A percentile compares a stretch with the other conserved stretches of the same genome.
These are phyloP conservation scores for Mytilinidion resinicola DNA, from an alignment of 495 filamentous ascomycete species.

Conservation along the genomic window DNA sequence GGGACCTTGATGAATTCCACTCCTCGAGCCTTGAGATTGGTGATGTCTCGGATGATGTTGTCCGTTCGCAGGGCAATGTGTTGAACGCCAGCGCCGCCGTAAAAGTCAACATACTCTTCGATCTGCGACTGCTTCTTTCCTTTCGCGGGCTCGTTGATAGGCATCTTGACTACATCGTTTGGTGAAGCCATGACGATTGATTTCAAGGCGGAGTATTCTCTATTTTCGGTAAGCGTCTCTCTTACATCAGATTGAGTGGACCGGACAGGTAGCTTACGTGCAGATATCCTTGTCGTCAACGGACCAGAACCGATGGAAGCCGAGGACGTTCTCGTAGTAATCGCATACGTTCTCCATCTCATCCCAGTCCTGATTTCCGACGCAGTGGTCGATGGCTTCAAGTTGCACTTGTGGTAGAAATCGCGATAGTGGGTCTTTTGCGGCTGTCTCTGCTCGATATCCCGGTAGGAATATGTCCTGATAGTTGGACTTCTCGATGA, in stretches of 20 bases:
- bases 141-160: slow-evolving; percentile 88
- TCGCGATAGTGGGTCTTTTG: slow-evolving; percentile 43
- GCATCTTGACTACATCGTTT: slow-evolving; percentile 86
- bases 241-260: neutral
- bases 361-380: slow-evolving; percentile 89
- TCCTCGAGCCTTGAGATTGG: slow-evolving; percentile 66
- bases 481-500: slow-evolving; percentile 64
- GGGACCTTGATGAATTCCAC: slow-evolving; percentile 88
- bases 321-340: slow-evolving; percentile 81
- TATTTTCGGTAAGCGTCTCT: neutral
- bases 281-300: slow-evolving; percentile 83
- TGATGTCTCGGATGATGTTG: slow-evolving; percentile 70
- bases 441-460: slow-evolving; percentile 46
- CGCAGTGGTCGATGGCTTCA: slow-evolving; percentile 80
- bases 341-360: slow-evolving; percentile 78
- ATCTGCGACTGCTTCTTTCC: slow-evolving; percentile 86
- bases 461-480: slow-evolving; percentile 73
- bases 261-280: slow-evolving; percentile 39
- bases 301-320: slow-evolving; percentile 91
- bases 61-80: slow-evolving; percentile 78
- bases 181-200: slow-evolving; percentile 81
- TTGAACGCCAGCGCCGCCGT: slow-evolving; percentile 79
- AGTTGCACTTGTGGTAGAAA: slow-evolving; percentile 57
- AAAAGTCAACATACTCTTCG: slow-evolving; percentile 87
- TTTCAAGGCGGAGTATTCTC: slow-evolving; percentile 75